Conservation (phyloP, 352 stramenopile species). For the Pythium grandisporangium region DNA sequence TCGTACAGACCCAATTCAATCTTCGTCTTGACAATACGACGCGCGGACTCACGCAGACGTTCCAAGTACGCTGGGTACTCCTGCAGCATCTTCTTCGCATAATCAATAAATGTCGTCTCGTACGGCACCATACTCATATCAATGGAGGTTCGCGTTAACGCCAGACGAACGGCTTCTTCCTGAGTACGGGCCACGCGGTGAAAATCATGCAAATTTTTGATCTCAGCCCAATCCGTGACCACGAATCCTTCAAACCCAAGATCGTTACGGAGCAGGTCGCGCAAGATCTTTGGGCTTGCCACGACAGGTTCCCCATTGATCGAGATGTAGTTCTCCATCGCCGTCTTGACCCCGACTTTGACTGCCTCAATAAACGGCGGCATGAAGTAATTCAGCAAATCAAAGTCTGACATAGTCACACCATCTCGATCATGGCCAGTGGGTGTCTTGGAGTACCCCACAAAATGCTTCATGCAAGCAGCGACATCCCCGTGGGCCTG, state of each 20-base stretch:
- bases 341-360: slow-evolving; percentile 8
- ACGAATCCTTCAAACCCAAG: slow-evolving; percentile 84
- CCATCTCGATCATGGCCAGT: slow-evolving; percentile 34
- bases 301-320: slow-evolving; percentile 51
- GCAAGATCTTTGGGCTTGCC: slow-evolving; percentile 45
- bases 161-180: slow-evolving; percentile 56
- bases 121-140: slow-evolving; percentile 90
- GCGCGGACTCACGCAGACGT: slow-evolving; percentile 45
- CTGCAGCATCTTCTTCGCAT: slow-evolving; percentile 27
- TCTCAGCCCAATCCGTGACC: slow-evolving; percentile 91
- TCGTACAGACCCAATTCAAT: slow-evolving; percentile 63
- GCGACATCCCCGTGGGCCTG: slow-evolving; percentile 22
- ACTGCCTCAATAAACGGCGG: slow-evolving; percentile 12
- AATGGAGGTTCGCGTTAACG: slow-evolving; percentile 65
- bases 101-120: slow-evolving; percentile 40
- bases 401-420: slow-evolving; percentile 16
- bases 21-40: slow-evolving; percentile 70
- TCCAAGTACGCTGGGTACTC: slow-evolving; percentile 19
- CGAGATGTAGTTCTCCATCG: slow-evolving; percentile 16
- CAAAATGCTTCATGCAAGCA: slow-evolving; percentile 54
- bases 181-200: slow-evolving; percentile 39
- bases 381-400: slow-evolving; percentile 17
- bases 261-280: slow-evolving; percentile 76
- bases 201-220: slow-evolving; percentile 77
- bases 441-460: slow-evolving; percentile 19